phyloP scores from a whole-genome alignment of 2,329 filamentous ascomycete species.

The Cordyceps javanica region DNA sequence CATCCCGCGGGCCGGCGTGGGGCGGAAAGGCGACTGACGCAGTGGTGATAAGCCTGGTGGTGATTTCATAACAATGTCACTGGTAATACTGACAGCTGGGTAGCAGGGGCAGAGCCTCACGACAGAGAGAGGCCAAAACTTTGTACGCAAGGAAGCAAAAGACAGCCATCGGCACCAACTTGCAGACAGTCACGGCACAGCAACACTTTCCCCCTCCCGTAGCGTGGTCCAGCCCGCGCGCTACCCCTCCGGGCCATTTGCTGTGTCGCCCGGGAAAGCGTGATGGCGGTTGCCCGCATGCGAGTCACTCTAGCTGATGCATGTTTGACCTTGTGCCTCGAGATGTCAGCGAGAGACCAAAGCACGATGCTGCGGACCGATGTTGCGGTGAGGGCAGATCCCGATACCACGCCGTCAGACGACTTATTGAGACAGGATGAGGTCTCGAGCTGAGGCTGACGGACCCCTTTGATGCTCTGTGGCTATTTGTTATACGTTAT shows the following conservation, averaged over 20 bases:
- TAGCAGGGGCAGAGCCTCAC: too few relatives aligned
- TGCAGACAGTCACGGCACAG: too few relatives aligned
- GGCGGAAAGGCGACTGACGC: too few relatives aligned
- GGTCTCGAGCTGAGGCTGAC: slow-evolving; percentile 2
- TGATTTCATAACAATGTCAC: too few relatives aligned
- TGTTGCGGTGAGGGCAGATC: background rate
- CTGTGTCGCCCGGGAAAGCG: background rate
- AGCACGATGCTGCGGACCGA: background rate
- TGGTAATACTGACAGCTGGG: too few relatives aligned
- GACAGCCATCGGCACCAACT: too few relatives aligned
- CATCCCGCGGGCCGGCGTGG: too few relatives aligned
- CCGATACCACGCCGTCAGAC: background rate
- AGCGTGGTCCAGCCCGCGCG: too few relatives aligned
- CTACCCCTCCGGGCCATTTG: background rate
- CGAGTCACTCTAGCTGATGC: background rate
- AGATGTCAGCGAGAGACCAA: background rate
- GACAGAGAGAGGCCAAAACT: too few relatives aligned
- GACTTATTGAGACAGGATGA: background rate
- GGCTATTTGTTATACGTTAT: background rate
- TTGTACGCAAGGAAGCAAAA: too few relatives aligned
- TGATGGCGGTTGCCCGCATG: background rate
- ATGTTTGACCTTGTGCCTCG: background rate
- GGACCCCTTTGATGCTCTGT: background rate
- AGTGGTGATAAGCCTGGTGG: too few relatives aligned
- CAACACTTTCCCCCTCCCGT: too few relatives aligned